A percentile compares a stretch with the other conserved stretches of the same genome.
Conservation (phyloP, 805 yeast genomes). For the Ogataea nakhonphanomensis region DNA sequence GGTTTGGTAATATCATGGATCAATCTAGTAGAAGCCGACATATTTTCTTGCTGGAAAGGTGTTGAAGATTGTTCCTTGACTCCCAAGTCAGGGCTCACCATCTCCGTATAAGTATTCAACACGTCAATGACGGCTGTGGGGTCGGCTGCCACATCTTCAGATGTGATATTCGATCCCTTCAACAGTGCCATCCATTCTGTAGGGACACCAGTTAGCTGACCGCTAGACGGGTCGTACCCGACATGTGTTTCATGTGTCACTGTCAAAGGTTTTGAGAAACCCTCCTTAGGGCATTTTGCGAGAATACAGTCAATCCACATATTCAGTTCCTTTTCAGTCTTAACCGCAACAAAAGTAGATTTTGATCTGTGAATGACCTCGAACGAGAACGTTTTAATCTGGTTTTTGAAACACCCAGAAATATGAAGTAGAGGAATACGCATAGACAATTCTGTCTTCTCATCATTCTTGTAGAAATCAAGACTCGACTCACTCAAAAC, state of each 20-base stretch:
- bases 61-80: constrained; percentile 27
- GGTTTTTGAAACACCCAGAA: constrained; percentile 62
- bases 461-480: constrained; percentile 70
- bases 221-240: constrained; percentile 76
- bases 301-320: constrained; percentile 90
- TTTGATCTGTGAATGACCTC: constrained; percentile 69
- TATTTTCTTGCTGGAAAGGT: constrained; percentile 4
- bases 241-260: constrained; percentile 93
- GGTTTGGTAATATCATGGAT: constrained; percentile 33
- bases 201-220: constrained; percentile 49
- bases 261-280: constrained; percentile 88
- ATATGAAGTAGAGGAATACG: constrained; percentile 58
- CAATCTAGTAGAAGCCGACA: constrained; percentile 15
- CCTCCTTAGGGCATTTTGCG: constrained; percentile 61
- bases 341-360: constrained; percentile 70
- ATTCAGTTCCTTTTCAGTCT: constrained; percentile 73
- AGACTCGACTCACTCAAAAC: constrained; percentile 72
- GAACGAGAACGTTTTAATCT: constrained; percentile 73
- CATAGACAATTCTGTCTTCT: constrained; percentile 43
- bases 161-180: constrained; percentile 57
- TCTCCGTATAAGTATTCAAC: constrained; percentile 48
- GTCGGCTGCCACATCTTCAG: constrained; percentile 60
- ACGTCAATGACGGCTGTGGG: constrained; percentile 65
- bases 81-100: constrained; percentile 37
- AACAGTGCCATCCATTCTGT: constrained; percentile 55